These are phyloP conservation scores for Pleurotus eryngii DNA, from an alignment of 768 basidiomycete species.

Conservation along the genomic window DNA sequence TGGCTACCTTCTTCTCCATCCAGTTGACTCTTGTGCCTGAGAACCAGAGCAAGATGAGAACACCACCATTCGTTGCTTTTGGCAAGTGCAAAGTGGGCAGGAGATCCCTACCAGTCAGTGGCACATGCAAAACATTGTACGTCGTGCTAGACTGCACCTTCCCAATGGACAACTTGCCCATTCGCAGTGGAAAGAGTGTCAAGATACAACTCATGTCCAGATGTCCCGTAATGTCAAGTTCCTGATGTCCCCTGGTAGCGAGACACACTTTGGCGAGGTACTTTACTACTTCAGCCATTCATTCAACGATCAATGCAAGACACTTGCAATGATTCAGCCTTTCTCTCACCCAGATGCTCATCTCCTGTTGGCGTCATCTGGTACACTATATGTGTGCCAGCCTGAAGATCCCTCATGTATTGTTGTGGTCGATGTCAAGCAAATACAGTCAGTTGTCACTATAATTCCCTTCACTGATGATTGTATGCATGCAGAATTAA, in stretches of 20 bases:
- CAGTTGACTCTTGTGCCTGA: background rate
- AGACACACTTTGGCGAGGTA: conserved; percentile 16
- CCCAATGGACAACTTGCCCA: conserved; percentile 12
- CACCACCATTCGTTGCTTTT: background rate
- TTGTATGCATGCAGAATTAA: no score
- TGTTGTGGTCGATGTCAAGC: no score
- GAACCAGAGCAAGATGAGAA: background rate
- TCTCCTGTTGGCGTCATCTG: no score
- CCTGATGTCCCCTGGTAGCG: background rate
- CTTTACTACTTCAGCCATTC: conserved; percentile 16
- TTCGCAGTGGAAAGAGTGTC: conserved; percentile 7
- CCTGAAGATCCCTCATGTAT: no score
- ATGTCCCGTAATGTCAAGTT: conserved; percentile 6
- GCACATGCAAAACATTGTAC: background rate
- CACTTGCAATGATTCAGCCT: conserved; percentile 15
- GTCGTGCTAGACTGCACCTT: conserved; percentile 9
- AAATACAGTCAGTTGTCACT: no score
- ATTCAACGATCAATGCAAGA: background rate
- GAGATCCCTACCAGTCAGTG: background rate
- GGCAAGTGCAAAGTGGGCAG: background rate
- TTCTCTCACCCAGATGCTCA: no score
- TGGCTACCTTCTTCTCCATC: conserved; percentile 7
- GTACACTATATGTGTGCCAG: no score
- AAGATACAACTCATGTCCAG: background rate
- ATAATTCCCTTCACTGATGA: no score